A percentile compares a stretch with the other conserved stretches of the same genome.
Conservation (phyloP, 2,329 filamentous ascomycete genomes). For the Neopestalotiopsis sp. region DNA sequence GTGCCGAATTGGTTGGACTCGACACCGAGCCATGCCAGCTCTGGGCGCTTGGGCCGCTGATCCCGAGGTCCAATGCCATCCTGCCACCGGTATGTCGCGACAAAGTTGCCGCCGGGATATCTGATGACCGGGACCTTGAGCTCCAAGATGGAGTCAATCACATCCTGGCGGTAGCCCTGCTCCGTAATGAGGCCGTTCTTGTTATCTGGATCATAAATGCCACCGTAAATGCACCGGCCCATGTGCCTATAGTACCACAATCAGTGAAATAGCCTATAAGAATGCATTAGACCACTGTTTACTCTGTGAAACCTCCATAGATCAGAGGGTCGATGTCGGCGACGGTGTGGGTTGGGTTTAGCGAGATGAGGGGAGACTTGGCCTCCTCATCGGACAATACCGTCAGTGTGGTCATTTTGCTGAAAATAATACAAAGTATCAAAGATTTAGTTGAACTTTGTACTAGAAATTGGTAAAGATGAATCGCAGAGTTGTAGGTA, state of each 20-base stretch:
- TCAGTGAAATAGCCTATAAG: slow-evolving; percentile 16
- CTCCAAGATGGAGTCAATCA: slow-evolving; percentile 75
- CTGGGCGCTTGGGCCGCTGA: slow-evolving; percentile 68
- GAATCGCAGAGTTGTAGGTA: neutral
- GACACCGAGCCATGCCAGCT: slow-evolving; percentile 79
- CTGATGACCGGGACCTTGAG: slow-evolving; percentile 78
- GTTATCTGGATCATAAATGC: slow-evolving; percentile 81
- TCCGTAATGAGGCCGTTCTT: slow-evolving; percentile 74
- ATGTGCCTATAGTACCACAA: slow-evolving; percentile 66
- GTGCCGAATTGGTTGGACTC: slow-evolving; percentile 84
- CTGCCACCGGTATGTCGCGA: slow-evolving; percentile 84
- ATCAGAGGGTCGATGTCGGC: slow-evolving; percentile 81
- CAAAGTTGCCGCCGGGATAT: slow-evolving; percentile 86
- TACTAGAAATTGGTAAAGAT: neutral
- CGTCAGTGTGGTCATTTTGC: slow-evolving; percentile 74
- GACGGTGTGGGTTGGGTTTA: slow-evolving; percentile 69
- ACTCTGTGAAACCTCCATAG: slow-evolving; percentile 87
- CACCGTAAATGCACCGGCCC: slow-evolving; percentile 87
- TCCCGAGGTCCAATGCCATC: slow-evolving; percentile 80
- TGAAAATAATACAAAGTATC: neutral
- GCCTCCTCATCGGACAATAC: slow-evolving; percentile 63
- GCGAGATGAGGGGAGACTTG: slow-evolving; percentile 63
- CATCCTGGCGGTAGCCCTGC: slow-evolving; percentile 79
- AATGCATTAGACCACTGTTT: neutral
- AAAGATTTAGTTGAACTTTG: neutral